Evolutionary conservation across 179 eudicot species (phyloP).

Genomic region (Monotropa hypopitys): DNA sequence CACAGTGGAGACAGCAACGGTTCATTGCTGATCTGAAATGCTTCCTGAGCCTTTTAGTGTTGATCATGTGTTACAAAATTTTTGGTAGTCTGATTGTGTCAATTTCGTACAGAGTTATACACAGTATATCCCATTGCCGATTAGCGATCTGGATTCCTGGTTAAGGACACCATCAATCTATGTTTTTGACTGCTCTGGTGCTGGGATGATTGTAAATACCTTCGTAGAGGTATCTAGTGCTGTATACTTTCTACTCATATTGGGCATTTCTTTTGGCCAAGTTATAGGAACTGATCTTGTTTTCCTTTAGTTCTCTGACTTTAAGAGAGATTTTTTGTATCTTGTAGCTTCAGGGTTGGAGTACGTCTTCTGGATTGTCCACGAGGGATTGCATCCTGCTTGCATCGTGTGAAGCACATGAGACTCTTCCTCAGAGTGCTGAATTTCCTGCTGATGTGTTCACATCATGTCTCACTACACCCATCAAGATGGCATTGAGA

Average conservation of each 20-base stretch:
- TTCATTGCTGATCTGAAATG: not conserved
- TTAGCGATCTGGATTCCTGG: conserved; percentile 94
- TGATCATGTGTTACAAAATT: not conserved
- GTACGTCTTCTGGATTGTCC: conserved; percentile 46
- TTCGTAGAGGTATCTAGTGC: conserved; percentile 57
- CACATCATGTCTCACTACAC: conserved; percentile 95
- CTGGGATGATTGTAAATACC: conserved; percentile 84
- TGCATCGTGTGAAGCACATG: conserved; percentile 98
- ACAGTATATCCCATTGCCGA: conserved; percentile 84
- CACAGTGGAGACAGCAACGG: too few relatives aligned
- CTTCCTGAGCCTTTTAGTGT: not conserved
- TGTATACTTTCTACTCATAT: not conserved
- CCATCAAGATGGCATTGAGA: conserved; percentile 94
- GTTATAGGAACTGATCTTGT: not conserved
- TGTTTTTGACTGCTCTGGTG: conserved; percentile 98
- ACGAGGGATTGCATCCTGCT: conserved; percentile 81
- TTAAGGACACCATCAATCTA: conserved; percentile 91
- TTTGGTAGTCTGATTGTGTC: not conserved
- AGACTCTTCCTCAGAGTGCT: conserved; percentile 90
- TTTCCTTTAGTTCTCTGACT: conserved; percentile 3
- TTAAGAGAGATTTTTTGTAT: conserved; percentile 10
- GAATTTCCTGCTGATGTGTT: conserved; percentile 97
- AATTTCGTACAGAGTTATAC: conserved; percentile 99
- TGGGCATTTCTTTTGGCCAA: not conserved
- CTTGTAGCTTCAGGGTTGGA: conserved; percentile 57